Evolutionary conservation across 2,329 filamentous ascomycete species (phyloP).

Genomic region (Harringtonia lauricola): DNA sequence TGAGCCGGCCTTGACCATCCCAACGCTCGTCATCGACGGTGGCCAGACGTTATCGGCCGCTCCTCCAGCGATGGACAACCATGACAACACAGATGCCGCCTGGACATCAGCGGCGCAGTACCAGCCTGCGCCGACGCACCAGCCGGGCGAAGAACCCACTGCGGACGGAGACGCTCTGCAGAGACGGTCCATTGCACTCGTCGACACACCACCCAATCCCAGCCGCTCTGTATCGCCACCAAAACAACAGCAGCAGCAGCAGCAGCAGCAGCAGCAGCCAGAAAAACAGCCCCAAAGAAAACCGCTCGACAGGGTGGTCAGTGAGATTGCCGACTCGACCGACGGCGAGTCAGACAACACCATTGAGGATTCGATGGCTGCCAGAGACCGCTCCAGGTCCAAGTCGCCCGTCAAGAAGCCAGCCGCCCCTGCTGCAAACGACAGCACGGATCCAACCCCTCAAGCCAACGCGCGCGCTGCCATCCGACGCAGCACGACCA

Average conservation of each 20-base stretch:
- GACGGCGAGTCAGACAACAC: conserved; percentile 14
- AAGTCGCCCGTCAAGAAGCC: no score
- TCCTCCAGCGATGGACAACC: neutral
- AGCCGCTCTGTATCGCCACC: neutral
- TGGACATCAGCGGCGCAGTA: no score
- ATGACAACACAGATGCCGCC: no score
- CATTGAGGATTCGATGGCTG: no score
- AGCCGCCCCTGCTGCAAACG: conserved; percentile 2
- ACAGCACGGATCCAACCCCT: conserved; percentile 4
- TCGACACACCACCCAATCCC: no score
- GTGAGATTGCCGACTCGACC: conserved; percentile 32
- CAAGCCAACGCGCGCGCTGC: conserved; percentile 1
- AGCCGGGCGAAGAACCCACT: no score
- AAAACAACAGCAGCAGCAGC: conserved; percentile 3
- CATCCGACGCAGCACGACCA: conserved; percentile 15
- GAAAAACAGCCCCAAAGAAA: conserved; percentile 9
- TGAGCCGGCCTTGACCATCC: conserved; percentile 5
- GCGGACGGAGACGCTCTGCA: no score
- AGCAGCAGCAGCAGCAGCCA: conserved; percentile 5
- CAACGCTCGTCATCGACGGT: conserved; percentile 7
- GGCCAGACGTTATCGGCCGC: conserved; percentile 1
- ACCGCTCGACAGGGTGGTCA: conserved; percentile 21
- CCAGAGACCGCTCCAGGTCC: no score
- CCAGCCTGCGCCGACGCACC: no score
- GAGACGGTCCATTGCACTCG: no score